Conservation (phyloP, 192 early-diverging fungal species). For the Linnemannia exigua region DNA sequence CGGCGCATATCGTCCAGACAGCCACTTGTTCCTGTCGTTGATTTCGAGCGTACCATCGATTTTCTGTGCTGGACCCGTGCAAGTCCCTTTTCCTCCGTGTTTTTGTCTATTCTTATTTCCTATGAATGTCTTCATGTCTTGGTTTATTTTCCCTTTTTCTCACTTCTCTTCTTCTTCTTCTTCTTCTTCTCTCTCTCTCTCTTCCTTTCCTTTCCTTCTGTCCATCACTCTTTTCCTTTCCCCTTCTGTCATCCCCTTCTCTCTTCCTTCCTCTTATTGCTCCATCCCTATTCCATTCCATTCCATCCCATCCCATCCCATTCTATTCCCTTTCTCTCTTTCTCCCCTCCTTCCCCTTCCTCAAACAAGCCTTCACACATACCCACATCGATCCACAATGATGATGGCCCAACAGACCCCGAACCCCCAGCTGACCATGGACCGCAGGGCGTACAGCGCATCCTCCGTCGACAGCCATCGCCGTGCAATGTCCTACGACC, state of each 20-base stretch:
- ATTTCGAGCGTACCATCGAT: not conserved
- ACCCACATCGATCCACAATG: not conserved
- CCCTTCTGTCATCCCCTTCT: not conserved
- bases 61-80: not conserved
- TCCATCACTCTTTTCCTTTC: not conserved
- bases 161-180: not conserved
- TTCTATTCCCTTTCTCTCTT: slow-evolving; percentile 1
- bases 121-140: slow-evolving; percentile 5
- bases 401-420: slow-evolving; percentile 32
- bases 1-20: too few relatives aligned
- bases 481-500: slow-evolving; percentile 44
- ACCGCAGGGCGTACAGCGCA: slow-evolving; percentile 27
- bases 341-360: not conserved
- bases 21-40: too few relatives aligned
- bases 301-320: not conserved
- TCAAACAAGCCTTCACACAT: not conserved
- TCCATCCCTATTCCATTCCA: not conserved
- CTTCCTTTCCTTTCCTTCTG: not conserved
- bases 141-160: slow-evolving; percentile 1
- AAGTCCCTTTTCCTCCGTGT: not conserved
- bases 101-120: slow-evolving; percentile 17
- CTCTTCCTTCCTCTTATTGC: not conserved
- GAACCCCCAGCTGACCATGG: slow-evolving; percentile 14
- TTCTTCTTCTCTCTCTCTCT: not conserved
- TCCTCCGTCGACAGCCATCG: slow-evolving; percentile 39